Percentiles rank a stretch among this genome's conserved stretches.
Conservation (phyloP, 2,329 filamentous ascomycete species). For the Fusarium mangiferae region DNA sequence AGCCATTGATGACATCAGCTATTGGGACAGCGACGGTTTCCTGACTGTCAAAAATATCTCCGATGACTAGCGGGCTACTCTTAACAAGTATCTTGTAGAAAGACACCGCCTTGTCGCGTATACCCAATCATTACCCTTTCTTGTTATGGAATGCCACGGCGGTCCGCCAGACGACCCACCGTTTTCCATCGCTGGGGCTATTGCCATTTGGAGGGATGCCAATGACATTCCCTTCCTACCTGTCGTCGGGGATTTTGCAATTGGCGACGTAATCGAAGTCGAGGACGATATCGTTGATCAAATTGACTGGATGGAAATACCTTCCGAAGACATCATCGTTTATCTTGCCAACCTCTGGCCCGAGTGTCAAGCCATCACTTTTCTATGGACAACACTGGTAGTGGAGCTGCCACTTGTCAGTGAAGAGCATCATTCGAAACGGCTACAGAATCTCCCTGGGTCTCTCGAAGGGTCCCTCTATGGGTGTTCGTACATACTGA, state of each 20-base stretch:
- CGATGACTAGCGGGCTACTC: background rate
- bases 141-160: background rate
- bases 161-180: background rate
- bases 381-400: background rate
- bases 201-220: background rate
- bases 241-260: accelerated
- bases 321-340: background rate
- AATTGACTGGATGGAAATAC: background rate
- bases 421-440: accelerated
- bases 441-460: background rate
- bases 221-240: accelerated
- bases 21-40: background rate
- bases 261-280: accelerated
- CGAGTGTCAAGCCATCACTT: background rate
- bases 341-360: background rate
- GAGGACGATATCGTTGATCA: background rate
- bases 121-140: background rate
- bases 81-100: accelerated
- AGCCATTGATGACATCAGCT: background rate
- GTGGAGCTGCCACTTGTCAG: background rate
- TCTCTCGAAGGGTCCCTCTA: background rate
- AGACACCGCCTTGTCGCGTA: accelerated
- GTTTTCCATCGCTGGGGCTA: background rate
- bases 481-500: too few relatives aligned
- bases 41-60: too few relatives aligned